Base-by-base conservation (phyloP, 768 basidiomycete species). In the Russula emetica region DNA sequence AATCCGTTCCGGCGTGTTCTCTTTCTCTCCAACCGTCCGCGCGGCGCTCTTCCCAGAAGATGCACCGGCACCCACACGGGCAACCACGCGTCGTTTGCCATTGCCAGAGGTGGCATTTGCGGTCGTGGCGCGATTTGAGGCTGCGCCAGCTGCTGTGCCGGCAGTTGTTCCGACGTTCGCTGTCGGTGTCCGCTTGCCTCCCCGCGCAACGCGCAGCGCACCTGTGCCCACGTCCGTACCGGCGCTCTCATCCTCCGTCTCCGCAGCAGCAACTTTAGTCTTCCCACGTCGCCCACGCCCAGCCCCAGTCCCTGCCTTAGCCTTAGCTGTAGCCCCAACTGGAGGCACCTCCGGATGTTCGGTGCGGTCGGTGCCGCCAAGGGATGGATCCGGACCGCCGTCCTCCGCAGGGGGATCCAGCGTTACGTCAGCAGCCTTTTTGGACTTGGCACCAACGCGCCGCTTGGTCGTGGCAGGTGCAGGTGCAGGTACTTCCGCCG, bases 1-100 rank as follows among this genome's bases (percentile, higher is more conserved):
- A 10, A 24, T 5, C 8, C 14, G 40, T 58, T 74, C 74, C 7
- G 74, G 75, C 16, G 75, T 76, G 67, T 76, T 76, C 70, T 75
- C 75, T 67, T 76, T 76, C 55, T 72, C 71, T 38, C 32, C 67
- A 8, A 50, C 32, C 18, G 36, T 36, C 5, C 40, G 49, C 11
- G 28, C 53, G 22, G 32, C 50, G 22, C 22, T 57, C 57, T 54
- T 65, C 40, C n/a, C 62, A 1, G 45, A 34, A 22, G 69, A 24
- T 13, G 66, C 55, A 20, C 18, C 36, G 8, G 28, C 55, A 14
- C 32, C 53, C 38, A 40, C 38, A 16, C 14, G 38, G 5, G 53
- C 45, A 22, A 51, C 42, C 18, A 22, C 59, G 30, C 64, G 64
- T 13, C 57, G 42, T 24, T 66, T 66, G 6, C 32, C 26, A 11